Base-by-base conservation (phyloP, 1,284 basidiomycete genomes). In the Xanthoconium separans region DNA sequence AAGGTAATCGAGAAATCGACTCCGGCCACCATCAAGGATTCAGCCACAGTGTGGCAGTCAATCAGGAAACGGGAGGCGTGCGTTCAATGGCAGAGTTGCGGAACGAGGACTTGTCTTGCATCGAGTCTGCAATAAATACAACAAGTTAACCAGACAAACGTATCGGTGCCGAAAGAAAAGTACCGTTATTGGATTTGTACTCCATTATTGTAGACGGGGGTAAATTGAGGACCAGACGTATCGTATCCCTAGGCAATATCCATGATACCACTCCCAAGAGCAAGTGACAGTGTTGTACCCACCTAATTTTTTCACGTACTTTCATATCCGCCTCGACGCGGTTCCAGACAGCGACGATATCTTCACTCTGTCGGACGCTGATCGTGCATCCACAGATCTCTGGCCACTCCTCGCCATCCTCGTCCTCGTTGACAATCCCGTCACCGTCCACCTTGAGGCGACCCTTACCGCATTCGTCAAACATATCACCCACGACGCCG, bases 341-440 rank as follows among this genome's bases (percentile, higher is more conserved):
- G 70, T 91, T 91, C 90, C 90, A 93, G 31, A 93, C 63, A 55
- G 84, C 87, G 41, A 93, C 75, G 59, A 93, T 91, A 62, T 93
- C 90, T 73, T 93, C 90, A 58, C 81, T 88, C 73, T 88, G 86
- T 59, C 91, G 73, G 55, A 93, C 88, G 62, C 89, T 91, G 61
- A 93, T 85, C 34, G 90, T 92, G 67, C 87, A 90, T 36, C 90
- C 91, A 66, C 89, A 91, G 33, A 93, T 89, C 65, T 91, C 88
- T 27, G 88, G 85, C 78, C 78, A 83, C 36, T 83, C 82, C 30
- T 73, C 71, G 6, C 64, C 72, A 13, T 70, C 68, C 3, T 70
- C 72, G 34, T 70, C 73, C 55, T 75, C 76, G 49, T 74, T 74
- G 15, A 56, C 68, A 10, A 58, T 53, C 31, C 61, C 63, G 27